Conservation (phyloP, 1,284 basidiomycete species). For the Puccinia sorghi region DNA sequence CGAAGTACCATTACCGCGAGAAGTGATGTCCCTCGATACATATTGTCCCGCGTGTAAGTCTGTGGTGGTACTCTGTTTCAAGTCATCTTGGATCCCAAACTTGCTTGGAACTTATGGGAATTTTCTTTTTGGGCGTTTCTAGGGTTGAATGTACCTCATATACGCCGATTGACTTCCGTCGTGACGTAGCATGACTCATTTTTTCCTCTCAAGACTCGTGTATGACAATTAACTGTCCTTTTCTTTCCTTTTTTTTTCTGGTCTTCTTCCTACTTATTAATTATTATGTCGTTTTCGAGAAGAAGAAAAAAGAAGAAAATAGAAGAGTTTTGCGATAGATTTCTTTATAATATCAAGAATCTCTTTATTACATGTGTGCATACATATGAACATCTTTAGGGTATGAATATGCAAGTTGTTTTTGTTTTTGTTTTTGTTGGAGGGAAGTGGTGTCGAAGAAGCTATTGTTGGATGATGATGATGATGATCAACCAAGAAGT, state of each 20-base stretch:
- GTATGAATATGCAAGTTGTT: too few species aligned
- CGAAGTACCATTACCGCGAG: slow-evolving; percentile 72
- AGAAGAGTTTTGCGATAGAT: background rate
- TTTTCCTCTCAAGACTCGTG: background rate
- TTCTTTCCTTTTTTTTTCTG: background rate
- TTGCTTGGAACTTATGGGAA: background rate
- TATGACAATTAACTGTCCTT: background rate
- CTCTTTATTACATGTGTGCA: too few species aligned
- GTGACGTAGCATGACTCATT: slow-evolving; percentile 18
- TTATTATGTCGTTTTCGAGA: slow-evolving; percentile 10
- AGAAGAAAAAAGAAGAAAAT: background rate
- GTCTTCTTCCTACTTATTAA: background rate
- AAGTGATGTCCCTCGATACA: slow-evolving; percentile 51
- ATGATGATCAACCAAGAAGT: too few species aligned
- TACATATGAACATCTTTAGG: too few species aligned
- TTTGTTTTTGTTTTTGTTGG: too few species aligned
- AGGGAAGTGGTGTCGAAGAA: too few species aligned
- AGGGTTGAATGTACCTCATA: slow-evolving; percentile 50
- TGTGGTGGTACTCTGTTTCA: background rate
- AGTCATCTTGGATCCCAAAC: background rate
- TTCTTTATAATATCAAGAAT: background rate
- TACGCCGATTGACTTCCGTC: slow-evolving; percentile 43
- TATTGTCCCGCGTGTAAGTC: slow-evolving; percentile 51
- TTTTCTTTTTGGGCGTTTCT: background rate
- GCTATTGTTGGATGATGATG: too few species aligned